Percentiles rank a stretch among this genome's conserved stretches.
These are phyloP conservation scores for Leccinellum rugosiceps DNA, from an alignment of 768 basidiomycete species.

Conservation along the genomic window DNA sequence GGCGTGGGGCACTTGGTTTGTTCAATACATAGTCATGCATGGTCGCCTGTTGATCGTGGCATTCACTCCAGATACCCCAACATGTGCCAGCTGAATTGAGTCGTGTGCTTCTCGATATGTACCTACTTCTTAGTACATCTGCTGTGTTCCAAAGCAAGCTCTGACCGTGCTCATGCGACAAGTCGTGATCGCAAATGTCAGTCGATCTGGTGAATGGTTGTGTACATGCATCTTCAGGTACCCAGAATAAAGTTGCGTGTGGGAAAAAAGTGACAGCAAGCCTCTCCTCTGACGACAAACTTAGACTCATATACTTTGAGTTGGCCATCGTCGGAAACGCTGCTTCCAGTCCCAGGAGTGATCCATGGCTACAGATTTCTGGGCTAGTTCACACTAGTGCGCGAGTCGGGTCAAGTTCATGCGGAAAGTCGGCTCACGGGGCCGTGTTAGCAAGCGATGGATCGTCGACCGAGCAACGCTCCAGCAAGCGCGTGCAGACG, in stretches of 20 bases:
- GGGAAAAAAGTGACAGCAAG: not conserved
- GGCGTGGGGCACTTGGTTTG: slow-evolving; percentile 35
- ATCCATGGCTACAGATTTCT: slow-evolving; percentile 85
- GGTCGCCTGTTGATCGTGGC: not conserved
- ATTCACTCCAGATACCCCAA: slow-evolving; percentile 24
- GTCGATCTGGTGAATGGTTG: no score
- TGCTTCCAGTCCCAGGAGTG: not conserved
- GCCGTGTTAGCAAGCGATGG: slow-evolving; percentile 76
- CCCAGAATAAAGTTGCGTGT: not conserved
- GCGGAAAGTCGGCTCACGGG: slow-evolving; percentile 13
- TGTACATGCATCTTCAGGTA: no score
- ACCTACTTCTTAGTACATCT: not conserved
- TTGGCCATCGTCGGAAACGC: not conserved
- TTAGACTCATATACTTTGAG: no score
- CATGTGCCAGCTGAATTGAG: slow-evolving; percentile 25
- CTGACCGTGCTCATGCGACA: slow-evolving; percentile 4
- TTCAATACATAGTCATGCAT: not conserved
- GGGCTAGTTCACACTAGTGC: slow-evolving; percentile 88
- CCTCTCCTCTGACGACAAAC: not conserved
- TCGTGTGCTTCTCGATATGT: slow-evolving; percentile 23
- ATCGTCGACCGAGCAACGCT: slow-evolving; percentile 79
- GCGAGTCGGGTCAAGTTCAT: slow-evolving; percentile 22
- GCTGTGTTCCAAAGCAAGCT: slow-evolving; percentile 11
- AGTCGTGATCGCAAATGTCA: no score
- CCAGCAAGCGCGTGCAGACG: slow-evolving; percentile 68